Conservation (phyloP, 306 rosid genomes). For the Sophora flavescens region DNA sequence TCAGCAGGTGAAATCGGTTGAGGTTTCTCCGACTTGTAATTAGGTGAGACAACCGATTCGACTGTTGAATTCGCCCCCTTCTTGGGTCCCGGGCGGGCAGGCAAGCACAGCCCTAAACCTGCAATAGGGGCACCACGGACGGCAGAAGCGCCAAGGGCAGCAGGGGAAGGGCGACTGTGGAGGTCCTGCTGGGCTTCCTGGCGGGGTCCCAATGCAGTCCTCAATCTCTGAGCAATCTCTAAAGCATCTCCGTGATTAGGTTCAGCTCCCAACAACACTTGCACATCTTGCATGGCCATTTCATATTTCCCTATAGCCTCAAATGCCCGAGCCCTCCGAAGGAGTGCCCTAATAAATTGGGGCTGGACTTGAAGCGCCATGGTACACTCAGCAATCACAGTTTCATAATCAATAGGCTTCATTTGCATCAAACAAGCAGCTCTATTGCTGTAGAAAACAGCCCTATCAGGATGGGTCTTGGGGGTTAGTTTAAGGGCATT, state of each 20-base stretch:
- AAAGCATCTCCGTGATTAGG: slow-evolving; percentile 80
- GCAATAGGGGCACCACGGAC: slow-evolving; percentile 94
- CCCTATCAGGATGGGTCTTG: slow-evolving; percentile 79
- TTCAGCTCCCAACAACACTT: slow-evolving; percentile 74
- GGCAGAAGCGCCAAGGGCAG: slow-evolving; percentile 97
- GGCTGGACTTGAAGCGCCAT: slow-evolving; percentile 42
- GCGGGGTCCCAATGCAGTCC: slow-evolving; percentile 78
- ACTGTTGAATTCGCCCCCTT: slow-evolving; percentile 55
- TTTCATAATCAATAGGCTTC: slow-evolving; percentile 89
- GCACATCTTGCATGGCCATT: slow-evolving; percentile 90
- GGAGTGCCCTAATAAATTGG: slow-evolving; percentile 80
- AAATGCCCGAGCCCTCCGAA: slow-evolving; percentile 81
- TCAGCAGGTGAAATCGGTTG: slow-evolving; percentile 59
- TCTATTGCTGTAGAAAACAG: slow-evolving; percentile 88
- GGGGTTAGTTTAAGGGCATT: slow-evolving; percentile 85
- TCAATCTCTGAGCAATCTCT: slow-evolving; percentile 83
- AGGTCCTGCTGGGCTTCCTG: slow-evolving; percentile 94
- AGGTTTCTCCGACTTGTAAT: slow-evolving; percentile 67
- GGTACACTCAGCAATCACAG: slow-evolving; percentile 84
- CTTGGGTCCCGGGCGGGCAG: slow-evolving; percentile 73
- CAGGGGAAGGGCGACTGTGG: slow-evolving; percentile 99
- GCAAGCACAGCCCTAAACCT: slow-evolving; percentile 89
- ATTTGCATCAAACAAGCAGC: slow-evolving; percentile 97
- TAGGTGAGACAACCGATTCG: slow-evolving; percentile 50
- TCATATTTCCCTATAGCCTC: slow-evolving; percentile 89